Base-by-base conservation (phyloP, 306 rosid species). In the Trifolium pratense region DNA sequence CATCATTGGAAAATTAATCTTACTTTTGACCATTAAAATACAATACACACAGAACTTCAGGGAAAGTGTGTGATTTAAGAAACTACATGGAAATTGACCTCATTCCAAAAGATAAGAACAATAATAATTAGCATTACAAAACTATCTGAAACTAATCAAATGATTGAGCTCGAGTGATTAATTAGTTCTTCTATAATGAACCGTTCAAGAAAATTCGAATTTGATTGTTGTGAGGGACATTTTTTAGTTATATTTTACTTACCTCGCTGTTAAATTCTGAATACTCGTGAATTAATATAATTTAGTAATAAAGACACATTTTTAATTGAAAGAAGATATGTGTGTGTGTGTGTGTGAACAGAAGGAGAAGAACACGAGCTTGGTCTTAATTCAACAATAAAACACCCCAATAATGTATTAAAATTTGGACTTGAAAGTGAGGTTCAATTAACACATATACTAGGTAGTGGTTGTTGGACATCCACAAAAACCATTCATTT, bases 1-100 rank as follows among this genome's bases (percentile, higher is more conserved):
- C 25, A 60, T 31, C 0, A n/a, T 15, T 82, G 79, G 76, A 82
- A 81, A 82, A 63, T 26, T 26, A 29, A 29, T 78, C 31, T 56
- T 69, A 48, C 29, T 75, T 70, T 76, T 45, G 75, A 83, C 73
- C 64, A 52, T 40, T 32, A 17, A 29, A 69, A 69, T 74, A 63
- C 75, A 75, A 48, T 51, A 70, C 7, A 26, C 40, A 61, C 31
- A 77, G 66, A 31, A 57, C 66, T 49, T n/a, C 64, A 11, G 17
- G 69, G 80, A 75, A 82, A 64, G 14, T 49, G 55, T 26, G 5
- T 15, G n/a, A 18, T 18, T 36, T 14, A 43, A 60, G 80, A 82
- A 82, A 70, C 59, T 64, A 8, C 78, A 36, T 37, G 80, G 80
- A 71, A 83, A 64, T 18, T 51, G 29, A 25, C 59, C 46, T 43